Percentiles rank a stretch among this genome's conserved stretches.
These are phyloP conservation scores for Aspergillus neotritici DNA, from an alignment of 2,329 filamentous ascomycete species.

Conservation along the genomic window DNA sequence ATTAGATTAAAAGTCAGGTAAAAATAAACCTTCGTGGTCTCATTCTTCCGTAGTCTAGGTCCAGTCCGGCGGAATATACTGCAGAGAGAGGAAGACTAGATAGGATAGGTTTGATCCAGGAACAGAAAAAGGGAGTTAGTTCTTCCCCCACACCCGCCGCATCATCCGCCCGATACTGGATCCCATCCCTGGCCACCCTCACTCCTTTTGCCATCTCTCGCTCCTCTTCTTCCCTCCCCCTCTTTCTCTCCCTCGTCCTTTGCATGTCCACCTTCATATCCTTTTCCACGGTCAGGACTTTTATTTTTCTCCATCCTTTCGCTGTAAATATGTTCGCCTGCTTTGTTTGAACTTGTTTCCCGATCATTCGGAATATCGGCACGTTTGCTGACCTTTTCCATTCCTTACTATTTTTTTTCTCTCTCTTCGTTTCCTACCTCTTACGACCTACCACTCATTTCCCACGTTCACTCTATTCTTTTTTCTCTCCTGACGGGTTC, in stretches of 20 bases:
- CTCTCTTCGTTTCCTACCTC: conserved; percentile 1
- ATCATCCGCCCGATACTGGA: too few relatives aligned
- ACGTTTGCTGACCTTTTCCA: conserved; percentile 10
- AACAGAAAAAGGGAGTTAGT: too few relatives aligned
- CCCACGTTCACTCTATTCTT: conserved; percentile 12
- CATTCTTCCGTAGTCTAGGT: too few relatives aligned
- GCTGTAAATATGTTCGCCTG: conserved; percentile 15
- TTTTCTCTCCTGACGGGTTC: conserved; percentile 3
- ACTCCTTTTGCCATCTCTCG: conserved; percentile 1
- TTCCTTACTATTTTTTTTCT: conserved; percentile 2
- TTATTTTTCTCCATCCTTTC: background rate
- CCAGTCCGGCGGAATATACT: too few relatives aligned
- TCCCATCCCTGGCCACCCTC: conserved; percentile 4
- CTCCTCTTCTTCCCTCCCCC: background rate
- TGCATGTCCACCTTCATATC: background rate
- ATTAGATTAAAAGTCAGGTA: too few relatives aligned
- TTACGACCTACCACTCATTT: conserved; percentile 7
- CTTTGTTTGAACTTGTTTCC: conserved; percentile 8
- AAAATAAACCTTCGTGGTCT: too few relatives aligned
- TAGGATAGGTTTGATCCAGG: too few relatives aligned
- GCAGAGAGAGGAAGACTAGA: too few relatives aligned
- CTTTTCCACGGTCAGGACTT: background rate
- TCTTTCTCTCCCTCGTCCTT: background rate
- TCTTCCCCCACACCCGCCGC: too few relatives aligned
- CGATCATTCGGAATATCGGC: conserved; percentile 13